Evolutionary conservation across 2,329 filamentous ascomycete species (phyloP).

Genomic region (Clonostachys sp.): DNA sequence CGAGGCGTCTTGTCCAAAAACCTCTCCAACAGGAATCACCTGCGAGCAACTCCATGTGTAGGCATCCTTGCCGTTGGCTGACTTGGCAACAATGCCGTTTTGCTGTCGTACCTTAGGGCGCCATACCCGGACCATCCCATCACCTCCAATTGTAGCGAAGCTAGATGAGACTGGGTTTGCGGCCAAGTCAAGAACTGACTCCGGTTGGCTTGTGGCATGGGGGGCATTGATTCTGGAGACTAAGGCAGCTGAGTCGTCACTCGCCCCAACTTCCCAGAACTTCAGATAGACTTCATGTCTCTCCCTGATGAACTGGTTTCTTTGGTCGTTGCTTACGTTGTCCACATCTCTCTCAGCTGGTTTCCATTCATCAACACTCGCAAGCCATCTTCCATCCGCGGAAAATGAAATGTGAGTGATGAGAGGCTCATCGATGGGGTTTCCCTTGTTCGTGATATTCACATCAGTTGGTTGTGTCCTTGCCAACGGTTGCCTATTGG

Average conservation of each 20-base stretch:
- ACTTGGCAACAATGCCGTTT: conserved; percentile 62
- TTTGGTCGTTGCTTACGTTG: conserved; percentile 25
- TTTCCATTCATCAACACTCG: conserved; percentile 86
- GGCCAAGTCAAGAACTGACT: conserved; percentile 66
- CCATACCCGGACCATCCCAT: conserved; percentile 78
- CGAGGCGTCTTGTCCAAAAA: conserved; percentile 34
- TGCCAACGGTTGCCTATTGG: conserved; percentile 83
- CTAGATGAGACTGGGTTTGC: conserved; percentile 63
- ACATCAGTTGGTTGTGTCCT: conserved; percentile 82
- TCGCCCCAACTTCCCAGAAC: conserved; percentile 72
- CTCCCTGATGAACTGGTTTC: conserved; percentile 41
- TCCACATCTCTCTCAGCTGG: conserved; percentile 67
- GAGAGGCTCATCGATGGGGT: conserved; percentile 70
- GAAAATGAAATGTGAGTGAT: conserved; percentile 74
- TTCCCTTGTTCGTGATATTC: conserved; percentile 68
- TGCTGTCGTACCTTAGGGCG: conserved; percentile 65
- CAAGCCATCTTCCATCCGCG: conserved; percentile 81
- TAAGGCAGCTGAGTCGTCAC: conserved; percentile 62
- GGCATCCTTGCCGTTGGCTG: conserved; percentile 50
- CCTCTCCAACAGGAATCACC: conserved; percentile 47
- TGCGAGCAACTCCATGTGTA: conserved; percentile 72
- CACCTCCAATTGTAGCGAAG: conserved; percentile 83
- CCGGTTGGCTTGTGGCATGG: conserved; percentile 55
- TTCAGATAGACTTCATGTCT: conserved; percentile 77
- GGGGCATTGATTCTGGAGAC: conserved; percentile 81